phyloP scores from a whole-genome alignment of 1,139 yeast genomes.

The Lodderomyces orthopsilosis region DNA sequence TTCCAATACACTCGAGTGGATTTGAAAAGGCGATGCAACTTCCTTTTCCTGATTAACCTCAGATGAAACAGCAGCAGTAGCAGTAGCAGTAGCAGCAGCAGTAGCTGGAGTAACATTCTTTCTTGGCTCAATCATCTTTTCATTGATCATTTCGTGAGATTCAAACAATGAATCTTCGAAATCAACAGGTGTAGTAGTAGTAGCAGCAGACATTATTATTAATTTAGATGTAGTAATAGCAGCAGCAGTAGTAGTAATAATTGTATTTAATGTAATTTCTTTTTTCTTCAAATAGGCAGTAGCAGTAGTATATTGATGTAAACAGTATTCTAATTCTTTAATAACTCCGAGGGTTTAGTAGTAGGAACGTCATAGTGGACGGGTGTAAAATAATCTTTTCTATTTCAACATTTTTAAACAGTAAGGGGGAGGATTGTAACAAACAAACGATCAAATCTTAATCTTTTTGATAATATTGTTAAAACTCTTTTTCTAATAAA shows the following conservation, averaged over 20 bases:
- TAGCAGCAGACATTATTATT: slow-evolving; percentile 25
- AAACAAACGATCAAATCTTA: slow-evolving; percentile 2
- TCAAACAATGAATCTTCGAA: slow-evolving; percentile 32
- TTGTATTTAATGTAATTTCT: not conserved
- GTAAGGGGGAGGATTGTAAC: slow-evolving; percentile 9
- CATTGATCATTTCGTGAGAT: slow-evolving; percentile 14
- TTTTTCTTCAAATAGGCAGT: not conserved
- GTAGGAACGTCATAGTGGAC: slow-evolving; percentile 31
- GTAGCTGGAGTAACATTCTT: slow-evolving; percentile 5
- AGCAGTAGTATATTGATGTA: not conserved
- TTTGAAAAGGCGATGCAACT: slow-evolving; percentile 42
- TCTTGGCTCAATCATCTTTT: slow-evolving; percentile 3
- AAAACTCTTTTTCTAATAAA: not conserved
- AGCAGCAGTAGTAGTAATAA: slow-evolving; percentile 3
- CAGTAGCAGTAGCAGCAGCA: not conserved
- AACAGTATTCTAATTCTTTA: not conserved
- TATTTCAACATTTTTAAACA: slow-evolving; percentile 26
- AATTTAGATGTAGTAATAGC: slow-evolving; percentile 9
- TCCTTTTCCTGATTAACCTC: slow-evolving; percentile 2
- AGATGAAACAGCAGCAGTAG: not conserved
- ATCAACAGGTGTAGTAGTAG: slow-evolving; percentile 4
- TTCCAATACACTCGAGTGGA: slow-evolving; percentile 59
- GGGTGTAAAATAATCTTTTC: slow-evolving; percentile 17
- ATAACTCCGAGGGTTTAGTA: slow-evolving; percentile 5
- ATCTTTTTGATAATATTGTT: not conserved